Evolutionary conservation across 208 protist genomes (phyloP), one percentile per base, ranked within the genome.

Genomic region (Acanthamoeba comandoni): DNA sequence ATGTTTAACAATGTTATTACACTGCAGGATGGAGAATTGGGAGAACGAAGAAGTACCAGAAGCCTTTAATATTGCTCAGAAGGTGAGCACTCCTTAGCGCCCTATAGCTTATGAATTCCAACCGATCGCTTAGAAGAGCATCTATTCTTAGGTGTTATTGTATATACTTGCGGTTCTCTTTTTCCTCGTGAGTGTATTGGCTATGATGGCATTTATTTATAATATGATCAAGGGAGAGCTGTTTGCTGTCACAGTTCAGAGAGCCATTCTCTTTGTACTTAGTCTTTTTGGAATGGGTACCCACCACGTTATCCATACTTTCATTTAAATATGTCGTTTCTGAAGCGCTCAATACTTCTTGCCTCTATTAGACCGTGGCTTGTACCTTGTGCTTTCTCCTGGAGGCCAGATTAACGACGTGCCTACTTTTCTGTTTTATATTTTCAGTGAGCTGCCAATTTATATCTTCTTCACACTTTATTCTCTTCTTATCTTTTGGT

Each of bases 401-500:
- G 24, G 24, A 29, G 58, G 24, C 22, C 22, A 65, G 24, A 26
- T 65, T 5, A 26, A 65, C n/a, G 58, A 65, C 58, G 22, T 65
- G 24, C 24, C 58, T 65, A 26, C n/a, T 65, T 65, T 22, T 22
- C 58, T 65, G 22, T 65, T 65, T 65, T 29, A 22, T 26, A 65
- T 65, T 22, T 65, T 65, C 24, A 29, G 22, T 65, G 58, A 65
- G 24, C 58, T 65, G 24, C 58, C 58, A 1, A 65, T 65, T 22
- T 65, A 65, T 26, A 65, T 65, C 1, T 65, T 65, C 58, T 65
- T 65, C 58, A 65, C 58, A 8, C n/a, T 65, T 65, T 65, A 65
- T 26, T 65, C 58, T 4, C 58, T 65, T 65, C 58, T 65, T 65
- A 65, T 65, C n/a, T 65, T 65, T 26, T 26, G 24, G 22, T 65